These are phyloP conservation scores for Tuber umbilicatum DNA, from an alignment of 495 filamentous ascomycete genomes.

Conservation along the genomic window DNA sequence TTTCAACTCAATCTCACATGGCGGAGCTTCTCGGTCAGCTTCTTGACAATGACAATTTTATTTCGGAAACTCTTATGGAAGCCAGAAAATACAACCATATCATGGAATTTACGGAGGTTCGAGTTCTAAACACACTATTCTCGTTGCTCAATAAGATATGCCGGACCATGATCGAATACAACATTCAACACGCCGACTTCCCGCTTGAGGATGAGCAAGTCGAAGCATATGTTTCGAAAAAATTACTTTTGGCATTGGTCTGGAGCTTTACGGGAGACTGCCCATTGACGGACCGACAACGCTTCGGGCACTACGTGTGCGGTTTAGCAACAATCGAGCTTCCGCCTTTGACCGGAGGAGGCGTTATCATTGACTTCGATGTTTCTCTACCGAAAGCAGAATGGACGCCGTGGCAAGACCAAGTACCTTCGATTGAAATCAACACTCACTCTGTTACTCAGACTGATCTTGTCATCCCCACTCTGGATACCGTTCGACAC, in stretches of 20 bases:
- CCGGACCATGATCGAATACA: constrained; percentile 88
- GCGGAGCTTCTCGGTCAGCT: constrained; percentile 70
- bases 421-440: constrained; percentile 89
- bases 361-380: constrained; percentile 86
- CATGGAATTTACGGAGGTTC: constrained; percentile 91
- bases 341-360: constrained; percentile 62
- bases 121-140: constrained; percentile 87
- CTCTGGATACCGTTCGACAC: constrained; percentile 90
- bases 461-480: constrained; percentile 96
- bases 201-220: constrained; percentile 80
- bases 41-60: constrained; percentile 68
- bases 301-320: constrained; percentile 75
- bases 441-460: constrained; percentile 96
- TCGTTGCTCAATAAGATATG: constrained; percentile 90
- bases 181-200: constrained; percentile 87
- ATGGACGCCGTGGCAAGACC: constrained; percentile 88
- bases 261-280: constrained; percentile 97
- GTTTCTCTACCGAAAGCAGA: constrained; percentile 76
- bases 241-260: constrained; percentile 78
- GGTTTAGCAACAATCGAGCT: constrained; percentile 75
- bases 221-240: constrained; percentile 84
- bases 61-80: constrained; percentile 65
- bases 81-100: constrained; percentile 81
- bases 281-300: constrained; percentile 75
- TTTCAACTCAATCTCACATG: constrained; percentile 67